phyloP scores from a whole-genome alignment of 2,329 filamentous ascomycete species.

The Fusarium sublunatum region DNA sequence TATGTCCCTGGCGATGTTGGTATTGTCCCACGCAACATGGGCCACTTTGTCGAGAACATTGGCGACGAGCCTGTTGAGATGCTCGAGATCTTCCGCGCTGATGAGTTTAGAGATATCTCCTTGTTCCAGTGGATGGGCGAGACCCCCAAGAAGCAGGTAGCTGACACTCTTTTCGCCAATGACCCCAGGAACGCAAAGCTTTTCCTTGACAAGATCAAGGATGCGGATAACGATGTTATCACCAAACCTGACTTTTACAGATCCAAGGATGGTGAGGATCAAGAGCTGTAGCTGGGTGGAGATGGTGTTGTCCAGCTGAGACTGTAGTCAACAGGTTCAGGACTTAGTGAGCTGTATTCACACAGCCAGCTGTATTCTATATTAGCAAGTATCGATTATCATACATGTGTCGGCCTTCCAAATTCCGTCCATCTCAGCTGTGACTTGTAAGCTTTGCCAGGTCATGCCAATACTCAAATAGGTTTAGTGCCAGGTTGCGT shows the following conservation, averaged over 20 bases:
- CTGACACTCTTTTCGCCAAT: constrained; percentile 73
- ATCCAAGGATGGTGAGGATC: neutral
- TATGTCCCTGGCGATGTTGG: constrained; percentile 80
- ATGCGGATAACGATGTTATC: constrained; percentile 69
- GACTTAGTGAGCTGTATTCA: too few species aligned
- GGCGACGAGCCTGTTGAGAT: constrained; percentile 81
- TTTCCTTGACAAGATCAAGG: constrained; percentile 71
- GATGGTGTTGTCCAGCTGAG: neutral
- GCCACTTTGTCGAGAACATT: constrained; percentile 85
- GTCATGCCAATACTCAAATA: neutral
- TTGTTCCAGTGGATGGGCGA: constrained; percentile 81
- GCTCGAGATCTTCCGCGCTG: constrained; percentile 78
- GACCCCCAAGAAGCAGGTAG: constrained; percentile 73
- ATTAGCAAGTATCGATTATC: too few species aligned
- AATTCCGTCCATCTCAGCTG: too few species aligned
- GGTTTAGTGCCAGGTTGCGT: constrained; percentile 12
- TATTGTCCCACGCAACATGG: constrained; percentile 81
- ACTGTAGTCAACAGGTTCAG: too few species aligned
- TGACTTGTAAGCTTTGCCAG: too few species aligned
- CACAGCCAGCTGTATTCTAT: too few species aligned
- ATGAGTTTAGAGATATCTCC: constrained; percentile 78
- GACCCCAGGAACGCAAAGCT: constrained; percentile 70
- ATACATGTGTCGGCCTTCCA: too few species aligned
- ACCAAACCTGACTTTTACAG: constrained; percentile 51
- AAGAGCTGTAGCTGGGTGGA: constrained; percentile 10